Evolutionary conservation across 768 basidiomycete genomes (phyloP), one percentile per base, ranked within the genome.

Genomic region (Cystoderma amianthinum): DNA sequence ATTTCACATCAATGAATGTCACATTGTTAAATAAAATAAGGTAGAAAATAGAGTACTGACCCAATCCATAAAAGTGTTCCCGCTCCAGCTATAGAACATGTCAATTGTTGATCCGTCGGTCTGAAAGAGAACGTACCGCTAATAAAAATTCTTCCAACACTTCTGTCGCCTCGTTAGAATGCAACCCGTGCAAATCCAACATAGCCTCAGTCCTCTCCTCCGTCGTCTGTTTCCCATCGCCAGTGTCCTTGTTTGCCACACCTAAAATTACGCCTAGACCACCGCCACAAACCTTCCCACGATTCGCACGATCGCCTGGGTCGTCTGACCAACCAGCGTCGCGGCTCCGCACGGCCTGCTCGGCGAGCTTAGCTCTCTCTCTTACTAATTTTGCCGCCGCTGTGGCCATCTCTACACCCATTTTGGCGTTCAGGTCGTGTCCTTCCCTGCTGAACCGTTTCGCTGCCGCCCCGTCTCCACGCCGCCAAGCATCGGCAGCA

Each of bases 401-500:
- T 22, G 78, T 74, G 6, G 76, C 72, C 72, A 92, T 89, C 66
- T 97, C 96, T 18, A 63, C 67, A 32, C 78, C 70, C 90, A 99
- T 96, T 61, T 88, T 87, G 32, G 78, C 80, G 53, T 98, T 98
- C 44, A 96, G 65, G 32, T 95, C 91, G 51, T 95, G 89, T 1
- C 93, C 96, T 55, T 98, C 94, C 32, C 89, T 71, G 47, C 85
- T 89, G 65, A 95, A 98, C 36, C 91, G 72, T 63, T 97, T 96
- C 25, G 96, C 96, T 1, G 88, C 85, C 0, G 94, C 92, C 2
- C 95, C 95, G 50, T 99, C 96, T 1, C 95, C 94, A 2, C 91
- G 75, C 41, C 90, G 74, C 89, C 92, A 99, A 2, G 94, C 92
- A 53, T 96, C 93, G 2, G 96, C 95, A 10, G 96, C 96, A 33